These are phyloP conservation scores for Ceratobasidium sp. DNA, from an alignment of 1,284 basidiomycete species.

Conservation along the genomic window DNA sequence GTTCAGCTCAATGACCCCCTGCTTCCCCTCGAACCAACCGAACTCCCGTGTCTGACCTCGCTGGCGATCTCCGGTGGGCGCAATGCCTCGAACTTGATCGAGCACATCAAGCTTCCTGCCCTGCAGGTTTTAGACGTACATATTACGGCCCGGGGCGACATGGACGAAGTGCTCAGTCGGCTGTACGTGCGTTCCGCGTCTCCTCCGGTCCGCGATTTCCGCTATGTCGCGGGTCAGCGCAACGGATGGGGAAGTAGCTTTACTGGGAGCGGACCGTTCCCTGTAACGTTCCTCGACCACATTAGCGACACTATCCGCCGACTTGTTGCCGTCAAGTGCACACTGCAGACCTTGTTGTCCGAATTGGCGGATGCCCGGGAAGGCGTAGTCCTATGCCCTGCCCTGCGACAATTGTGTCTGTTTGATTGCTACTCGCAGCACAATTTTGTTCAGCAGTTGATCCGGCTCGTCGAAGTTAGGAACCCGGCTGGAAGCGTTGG, in stretches of 20 bases:
- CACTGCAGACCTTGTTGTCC: constrained; percentile 24
- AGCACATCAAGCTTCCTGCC: constrained; percentile 34
- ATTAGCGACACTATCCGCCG: constrained; percentile 20
- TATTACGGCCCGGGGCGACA: constrained; percentile 30
- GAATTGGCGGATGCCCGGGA: constrained; percentile 32
- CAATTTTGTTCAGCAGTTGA: constrained; percentile 36
- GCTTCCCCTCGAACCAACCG: constrained; percentile 30
- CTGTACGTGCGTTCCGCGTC: constrained; percentile 19
- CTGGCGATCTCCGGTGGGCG: constrained; percentile 28
- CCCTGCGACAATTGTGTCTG: constrained; percentile 10
- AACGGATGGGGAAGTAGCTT: constrained; percentile 36
- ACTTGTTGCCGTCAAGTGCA: constrained; percentile 28
- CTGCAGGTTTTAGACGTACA: constrained; percentile 30
- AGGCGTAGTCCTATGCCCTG: constrained; percentile 13
- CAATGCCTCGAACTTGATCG: constrained; percentile 22
- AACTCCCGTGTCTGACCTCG: constrained; percentile 21
- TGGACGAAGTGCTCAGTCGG: constrained; percentile 31
- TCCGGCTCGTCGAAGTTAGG: constrained; percentile 28
- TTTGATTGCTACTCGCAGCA: constrained; percentile 33
- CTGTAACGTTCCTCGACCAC: constrained; percentile 34
- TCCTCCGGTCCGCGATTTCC: constrained; percentile 23
- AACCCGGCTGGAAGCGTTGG: constrained; percentile 26
- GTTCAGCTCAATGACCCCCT: constrained; percentile 27
- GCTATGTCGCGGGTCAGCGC: constrained; percentile 34
- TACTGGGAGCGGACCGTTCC: constrained; percentile 32